Percentiles rank a stretch among this genome's conserved stretches.
Conservation (phyloP, 2,329 filamentous ascomycete genomes). For the Xylariaceae sp. region DNA sequence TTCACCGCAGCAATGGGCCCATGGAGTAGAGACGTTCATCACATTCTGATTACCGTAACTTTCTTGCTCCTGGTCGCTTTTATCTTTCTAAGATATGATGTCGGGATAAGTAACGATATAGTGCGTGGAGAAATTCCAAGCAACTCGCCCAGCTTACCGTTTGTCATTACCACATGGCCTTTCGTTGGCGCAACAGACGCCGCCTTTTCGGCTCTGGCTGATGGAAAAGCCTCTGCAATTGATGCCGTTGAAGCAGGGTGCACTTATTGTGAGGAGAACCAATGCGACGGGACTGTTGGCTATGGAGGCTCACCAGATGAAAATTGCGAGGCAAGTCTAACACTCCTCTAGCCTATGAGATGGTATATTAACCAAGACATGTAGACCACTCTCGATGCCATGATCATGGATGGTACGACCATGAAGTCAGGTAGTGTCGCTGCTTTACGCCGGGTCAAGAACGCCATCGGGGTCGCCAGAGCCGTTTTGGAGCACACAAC, state of each 20-base stretch:
- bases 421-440: constrained; percentile 53
- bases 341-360: not conserved
- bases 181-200: constrained; percentile 51
- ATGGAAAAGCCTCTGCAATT: constrained; percentile 36
- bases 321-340: constrained; percentile 41
- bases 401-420: constrained; percentile 54
- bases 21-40: no score
- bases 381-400: constrained; percentile 52
- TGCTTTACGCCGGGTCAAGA: constrained; percentile 43
- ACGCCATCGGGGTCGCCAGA: constrained; percentile 48
- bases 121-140: no score
- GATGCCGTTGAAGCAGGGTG: constrained; percentile 52
- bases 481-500: constrained; percentile 48
- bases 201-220: constrained; percentile 39
- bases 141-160: constrained; percentile 40
- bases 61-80: no score
- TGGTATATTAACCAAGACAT: not conserved
- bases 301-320: constrained; percentile 54
- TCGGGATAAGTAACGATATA: no score
- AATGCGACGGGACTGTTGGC: constrained; percentile 53
- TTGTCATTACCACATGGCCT: constrained; percentile 54
- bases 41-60: no score
- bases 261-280: constrained; percentile 46
- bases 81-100: no score
- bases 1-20: no score